Percentiles rank a stretch among this genome's conserved stretches.
These are phyloP conservation scores for Capsella bursapastoris DNA, from an alignment of 345 rosid species.

Conservation along the genomic window DNA sequence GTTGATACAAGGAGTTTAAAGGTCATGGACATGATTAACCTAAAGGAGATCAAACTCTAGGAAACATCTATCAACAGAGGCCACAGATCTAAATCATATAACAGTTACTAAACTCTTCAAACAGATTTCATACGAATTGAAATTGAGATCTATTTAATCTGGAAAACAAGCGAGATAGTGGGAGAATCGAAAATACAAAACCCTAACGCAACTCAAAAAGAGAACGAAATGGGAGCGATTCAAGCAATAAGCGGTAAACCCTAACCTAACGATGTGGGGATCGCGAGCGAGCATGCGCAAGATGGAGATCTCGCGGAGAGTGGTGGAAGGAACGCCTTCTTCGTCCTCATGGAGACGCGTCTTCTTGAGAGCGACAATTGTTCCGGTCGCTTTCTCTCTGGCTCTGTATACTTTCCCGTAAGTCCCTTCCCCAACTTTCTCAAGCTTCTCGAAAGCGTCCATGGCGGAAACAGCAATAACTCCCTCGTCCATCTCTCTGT, in stretches of 20 bases:
- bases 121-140: slow-evolving; percentile 1
- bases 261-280: slow-evolving; percentile 82
- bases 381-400: slow-evolving; percentile 89
- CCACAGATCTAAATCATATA: neutral
- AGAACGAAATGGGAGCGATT: neutral
- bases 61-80: neutral
- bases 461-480: slow-evolving; percentile 62
- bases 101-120: neutral
- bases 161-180: neutral
- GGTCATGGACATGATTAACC: neutral
- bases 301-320: slow-evolving; percentile 98
- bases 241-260: neutral
- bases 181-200: neutral
- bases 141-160: slow-evolving; percentile 17
- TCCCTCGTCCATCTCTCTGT: slow-evolving; percentile 53
- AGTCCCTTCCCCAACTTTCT: slow-evolving; percentile 99
- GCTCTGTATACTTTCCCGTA: slow-evolving; percentile 98
- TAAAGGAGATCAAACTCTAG: neutral
- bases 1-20: too few species aligned
- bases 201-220: neutral
- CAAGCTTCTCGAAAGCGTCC: slow-evolving; percentile 95
- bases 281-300: slow-evolving; percentile 97
- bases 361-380: slow-evolving; percentile 94
- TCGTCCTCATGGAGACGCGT: slow-evolving; percentile 98
- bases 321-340: slow-evolving; percentile 98